Evolutionary conservation across 345 rosid genomes (phyloP).

Genomic region (Bretschneidera sinensis): DNA sequence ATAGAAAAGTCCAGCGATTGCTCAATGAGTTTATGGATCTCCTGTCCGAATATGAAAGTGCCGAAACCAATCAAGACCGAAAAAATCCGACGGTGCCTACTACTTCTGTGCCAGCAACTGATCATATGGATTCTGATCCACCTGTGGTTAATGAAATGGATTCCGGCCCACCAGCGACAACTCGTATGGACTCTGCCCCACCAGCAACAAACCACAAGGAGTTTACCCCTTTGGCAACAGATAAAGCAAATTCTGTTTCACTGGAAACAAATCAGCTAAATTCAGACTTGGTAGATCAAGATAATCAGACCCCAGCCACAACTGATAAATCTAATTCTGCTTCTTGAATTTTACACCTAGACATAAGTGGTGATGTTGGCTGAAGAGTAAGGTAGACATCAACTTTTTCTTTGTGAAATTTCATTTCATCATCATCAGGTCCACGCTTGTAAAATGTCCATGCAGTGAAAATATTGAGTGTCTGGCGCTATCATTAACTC

Average conservation of each 20-base stretch:
- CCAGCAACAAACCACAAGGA: constrained; percentile 9
- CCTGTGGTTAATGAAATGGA: constrained; percentile 18
- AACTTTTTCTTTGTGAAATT: too few relatives aligned
- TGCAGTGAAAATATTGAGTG: too few relatives aligned
- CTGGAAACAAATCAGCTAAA: constrained; percentile 19
- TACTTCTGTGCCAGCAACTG: constrained; percentile 16
- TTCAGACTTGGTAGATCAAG: constrained; percentile 1
- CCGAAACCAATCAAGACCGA: constrained; percentile 29
- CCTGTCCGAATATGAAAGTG: constrained; percentile 72
- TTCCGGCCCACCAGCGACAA: background rate
- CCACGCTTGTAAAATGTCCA: background rate
- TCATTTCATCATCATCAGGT: background rate
- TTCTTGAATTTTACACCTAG: constrained; percentile 17
- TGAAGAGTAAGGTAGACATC: background rate
- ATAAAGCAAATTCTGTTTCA: constrained; percentile 16
- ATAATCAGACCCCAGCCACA: constrained; percentile 1
- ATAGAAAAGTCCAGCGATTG: constrained; percentile 92
- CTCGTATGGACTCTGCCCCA: constrained; percentile 3
- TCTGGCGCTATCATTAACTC: too few relatives aligned
- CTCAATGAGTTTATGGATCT: constrained; percentile 94
- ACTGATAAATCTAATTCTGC: constrained; percentile 23
- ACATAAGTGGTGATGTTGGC: background rate
- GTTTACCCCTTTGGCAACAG: constrained; percentile 10
- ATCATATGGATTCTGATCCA: constrained; percentile 25
- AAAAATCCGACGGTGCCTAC: constrained; percentile 16